These are phyloP conservation scores for Solanum phureja DNA, from an alignment of 257 asterid species.

Conservation along the genomic window DNA sequence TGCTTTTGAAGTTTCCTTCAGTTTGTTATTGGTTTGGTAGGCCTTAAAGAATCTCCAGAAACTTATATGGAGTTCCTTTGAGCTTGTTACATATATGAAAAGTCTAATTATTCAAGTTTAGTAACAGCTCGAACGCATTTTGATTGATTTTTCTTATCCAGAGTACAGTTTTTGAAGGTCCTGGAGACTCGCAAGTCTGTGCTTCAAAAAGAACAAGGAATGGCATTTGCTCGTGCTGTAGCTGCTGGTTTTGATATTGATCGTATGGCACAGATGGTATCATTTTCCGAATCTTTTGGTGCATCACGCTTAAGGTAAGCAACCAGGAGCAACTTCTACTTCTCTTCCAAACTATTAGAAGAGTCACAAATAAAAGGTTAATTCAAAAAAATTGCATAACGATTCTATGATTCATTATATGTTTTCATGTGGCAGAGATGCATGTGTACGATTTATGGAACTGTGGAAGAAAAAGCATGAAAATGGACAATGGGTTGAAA, in stretches of 20 bases:
- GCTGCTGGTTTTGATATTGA: constrained; percentile 94
- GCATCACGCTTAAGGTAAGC: constrained; percentile 77
- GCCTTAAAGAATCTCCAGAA: not conserved
- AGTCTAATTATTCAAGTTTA: not conserved
- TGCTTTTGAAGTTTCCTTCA: not conserved
- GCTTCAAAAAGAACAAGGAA: constrained; percentile 85
- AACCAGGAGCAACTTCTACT: not conserved
- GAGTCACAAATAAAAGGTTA: not conserved
- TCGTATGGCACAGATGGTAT: constrained; percentile 47
- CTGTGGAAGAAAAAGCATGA: constrained; percentile 93
- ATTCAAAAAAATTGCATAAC: not conserved
- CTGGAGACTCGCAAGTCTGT: constrained; percentile 69
- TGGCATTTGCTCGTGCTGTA: constrained; percentile 98
- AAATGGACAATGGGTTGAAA: constrained; percentile 89
- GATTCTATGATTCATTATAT: not conserved
- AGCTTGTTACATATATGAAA: not conserved
- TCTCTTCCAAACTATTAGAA: not conserved
- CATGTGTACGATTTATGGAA: constrained; percentile 64
- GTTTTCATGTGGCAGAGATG: constrained; percentile 51
- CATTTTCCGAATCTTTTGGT: constrained; percentile 87
- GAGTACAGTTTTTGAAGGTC: constrained; percentile 88
- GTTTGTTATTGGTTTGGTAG: not conserved
- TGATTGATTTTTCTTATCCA: constrained; percentile 25
- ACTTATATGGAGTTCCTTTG: not conserved
- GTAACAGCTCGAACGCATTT: not conserved